Base-by-base conservation (phyloP, 1,284 basidiomycete genomes). In the Xerocomus nothofagi region DNA sequence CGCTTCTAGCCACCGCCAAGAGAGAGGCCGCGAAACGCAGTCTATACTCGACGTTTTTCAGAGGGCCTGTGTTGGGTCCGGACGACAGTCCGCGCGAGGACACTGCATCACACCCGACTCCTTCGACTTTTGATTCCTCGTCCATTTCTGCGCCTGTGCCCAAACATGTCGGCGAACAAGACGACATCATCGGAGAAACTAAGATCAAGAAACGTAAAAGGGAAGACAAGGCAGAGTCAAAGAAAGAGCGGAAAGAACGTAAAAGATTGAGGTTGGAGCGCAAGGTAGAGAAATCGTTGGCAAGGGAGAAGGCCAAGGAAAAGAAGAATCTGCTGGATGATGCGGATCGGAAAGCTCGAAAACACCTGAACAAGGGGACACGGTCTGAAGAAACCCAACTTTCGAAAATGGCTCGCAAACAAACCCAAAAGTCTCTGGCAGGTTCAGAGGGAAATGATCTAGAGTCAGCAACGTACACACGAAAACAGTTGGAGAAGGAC, bases 41-140 rank as follows among this genome's bases (percentile, higher is more conserved):
- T 27, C 75, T 96, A 2, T 96, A 96, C 66, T 78, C 89, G 2
- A 76, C 78, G 46, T 96, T 96, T 67, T 86, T 88, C 61, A 79
- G 86, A 20, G 92, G 92, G 0, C 78, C 88, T 30, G 69, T 86
- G 32, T 65, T 86, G 42, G 75, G 77, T 6, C 75, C 79, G 10
- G 76, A 81, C 34, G 38, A 24, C 20, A 50, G 50, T 27, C 31
- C 42, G 10, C 18, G 27, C 10, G 46, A 33, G 29, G 29, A 9
- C 7, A 12, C 31, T 3, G 20, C 24, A 4, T 43, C 42, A 1
- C 20, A 46, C 6, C 21, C 17, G 7, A 23, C 17, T 2, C 36
- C 37, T 36, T 20, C 12, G 24, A 30, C 44, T 37, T 40, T 27
- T 12, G 20, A 31, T 17, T 30, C 47, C 11, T 10, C 26, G 6